Conservation (phyloP, 2,329 filamentous ascomycete species). For the Ascochyta clinopodiicola region DNA sequence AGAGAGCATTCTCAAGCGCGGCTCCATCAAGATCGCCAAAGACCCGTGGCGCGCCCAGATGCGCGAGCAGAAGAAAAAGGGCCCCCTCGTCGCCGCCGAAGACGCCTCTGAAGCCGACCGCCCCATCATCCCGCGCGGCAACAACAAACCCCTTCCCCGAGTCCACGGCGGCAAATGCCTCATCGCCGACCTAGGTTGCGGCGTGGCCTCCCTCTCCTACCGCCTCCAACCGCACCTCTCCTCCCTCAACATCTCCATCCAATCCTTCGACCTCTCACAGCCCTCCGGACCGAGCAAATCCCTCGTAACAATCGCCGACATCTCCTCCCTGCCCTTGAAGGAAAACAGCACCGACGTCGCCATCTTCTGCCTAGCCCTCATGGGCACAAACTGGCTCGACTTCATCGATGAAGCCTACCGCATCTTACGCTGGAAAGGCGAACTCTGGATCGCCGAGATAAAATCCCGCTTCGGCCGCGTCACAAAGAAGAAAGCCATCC, state of each 20-base stretch:
- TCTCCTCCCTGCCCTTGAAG: constrained; percentile 78
- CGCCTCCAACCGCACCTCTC: constrained; percentile 68
- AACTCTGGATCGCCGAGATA: constrained; percentile 97
- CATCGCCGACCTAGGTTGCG: constrained; percentile 91
- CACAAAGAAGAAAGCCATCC: constrained; percentile 55
- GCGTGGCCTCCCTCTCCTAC: constrained; percentile 82
- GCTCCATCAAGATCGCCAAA: constrained; percentile 54
- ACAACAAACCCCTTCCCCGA: constrained; percentile 67
- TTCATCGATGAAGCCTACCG: constrained; percentile 97
- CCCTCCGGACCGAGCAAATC: constrained; percentile 73
- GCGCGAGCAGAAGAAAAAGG: constrained; percentile 41
- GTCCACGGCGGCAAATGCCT: constrained; percentile 72
- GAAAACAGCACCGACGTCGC: constrained; percentile 82
- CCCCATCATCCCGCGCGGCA: constrained; percentile 20
- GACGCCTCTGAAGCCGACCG: constrained; percentile 14
- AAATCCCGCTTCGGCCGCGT: constrained; percentile 84
- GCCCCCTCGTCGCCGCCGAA: constrained; percentile 19
- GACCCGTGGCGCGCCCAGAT: constrained; percentile 51
- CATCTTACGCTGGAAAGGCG: constrained; percentile 88
- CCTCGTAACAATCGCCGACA: constrained; percentile 86
- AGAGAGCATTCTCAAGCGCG: constrained; percentile 71
- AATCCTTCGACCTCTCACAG: constrained; percentile 86
- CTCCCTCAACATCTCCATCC: constrained; percentile 74
- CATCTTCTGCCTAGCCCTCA: constrained; percentile 94
- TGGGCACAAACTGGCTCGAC: constrained; percentile 98